Percentiles rank a stretch among this genome's conserved stretches.
Conservation (phyloP, 2,329 filamentous ascomycete genomes). For the Sporothrix phasma region DNA sequence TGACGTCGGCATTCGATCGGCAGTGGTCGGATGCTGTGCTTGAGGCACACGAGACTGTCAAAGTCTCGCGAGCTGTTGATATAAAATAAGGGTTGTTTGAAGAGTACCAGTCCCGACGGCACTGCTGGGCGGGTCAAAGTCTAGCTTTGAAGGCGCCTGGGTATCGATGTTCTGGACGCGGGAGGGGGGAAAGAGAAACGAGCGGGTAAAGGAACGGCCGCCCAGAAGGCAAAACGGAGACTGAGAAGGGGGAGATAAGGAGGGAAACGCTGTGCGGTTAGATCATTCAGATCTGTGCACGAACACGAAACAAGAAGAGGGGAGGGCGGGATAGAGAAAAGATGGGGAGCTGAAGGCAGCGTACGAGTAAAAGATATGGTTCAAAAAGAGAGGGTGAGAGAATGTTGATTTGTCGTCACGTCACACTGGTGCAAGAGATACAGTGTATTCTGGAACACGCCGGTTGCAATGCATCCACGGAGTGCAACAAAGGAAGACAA, state of each 20-base stretch:
- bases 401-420: not conserved
- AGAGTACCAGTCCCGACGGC: constrained; percentile 5
- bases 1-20: constrained; percentile 13
- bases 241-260: not conserved
- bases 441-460: not conserved
- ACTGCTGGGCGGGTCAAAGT: constrained; percentile 1
- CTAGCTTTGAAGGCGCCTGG: constrained; percentile 9
- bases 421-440: too few species aligned
- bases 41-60: constrained; percentile 3
- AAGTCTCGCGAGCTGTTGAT: constrained; percentile 1
- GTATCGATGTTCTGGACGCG: not conserved
- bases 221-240: not conserved
- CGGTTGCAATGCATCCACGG: not conserved
- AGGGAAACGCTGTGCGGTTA: not conserved
- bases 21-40: not conserved
- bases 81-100: not conserved
- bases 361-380: not conserved
- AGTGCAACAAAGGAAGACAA: constrained; percentile 2
- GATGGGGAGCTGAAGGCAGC: not conserved
- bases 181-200: not conserved
- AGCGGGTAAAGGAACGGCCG: not conserved
- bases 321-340: not conserved
- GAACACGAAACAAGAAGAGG: not conserved
- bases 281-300: not conserved
- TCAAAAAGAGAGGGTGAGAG: too few species aligned